These are phyloP conservation scores for Plicaturopsis crispa DNA, from an alignment of 768 basidiomycete species.

Conservation along the genomic window DNA sequence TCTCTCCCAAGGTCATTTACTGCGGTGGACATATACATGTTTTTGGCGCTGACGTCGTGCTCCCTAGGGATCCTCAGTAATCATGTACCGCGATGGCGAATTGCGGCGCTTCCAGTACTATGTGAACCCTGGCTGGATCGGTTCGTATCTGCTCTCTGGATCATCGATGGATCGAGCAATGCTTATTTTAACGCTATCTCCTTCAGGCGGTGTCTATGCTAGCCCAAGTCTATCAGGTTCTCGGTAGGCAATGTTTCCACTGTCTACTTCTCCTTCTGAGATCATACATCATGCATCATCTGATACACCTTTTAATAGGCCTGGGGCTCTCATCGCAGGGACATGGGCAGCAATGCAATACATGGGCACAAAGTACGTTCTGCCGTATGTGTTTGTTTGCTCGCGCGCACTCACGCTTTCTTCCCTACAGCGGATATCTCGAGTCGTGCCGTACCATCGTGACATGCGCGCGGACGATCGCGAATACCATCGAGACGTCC, in stretches of 20 bases:
- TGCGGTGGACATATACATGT: too few species aligned
- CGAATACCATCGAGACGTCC: constrained; percentile 51
- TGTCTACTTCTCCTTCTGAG: not conserved
- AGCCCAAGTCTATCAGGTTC: constrained; percentile 89
- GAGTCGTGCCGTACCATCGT: constrained; percentile 83
- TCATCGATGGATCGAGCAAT: too few species aligned
- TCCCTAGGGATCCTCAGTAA: constrained; percentile 88
- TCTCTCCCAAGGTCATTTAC: constrained; percentile 74
- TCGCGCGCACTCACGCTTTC: constrained; percentile 4
- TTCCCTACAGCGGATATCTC: constrained; percentile 65
- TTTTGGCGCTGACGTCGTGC: too few species aligned
- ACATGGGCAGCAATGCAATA: constrained; percentile 96
- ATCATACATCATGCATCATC: not conserved
- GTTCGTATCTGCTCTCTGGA: constrained; percentile 24
- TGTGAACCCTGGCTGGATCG: constrained; percentile 73
- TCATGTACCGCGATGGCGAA: constrained; percentile 84
- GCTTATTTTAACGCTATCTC: constrained; percentile 5
- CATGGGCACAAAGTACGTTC: constrained; percentile 73
- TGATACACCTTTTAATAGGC: constrained; percentile 33
- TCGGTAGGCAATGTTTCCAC: too few species aligned
- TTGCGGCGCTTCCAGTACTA: constrained; percentile 84
- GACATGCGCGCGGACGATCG: constrained; percentile 61
- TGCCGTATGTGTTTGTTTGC: not conserved
- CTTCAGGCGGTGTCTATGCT: constrained; percentile 77
- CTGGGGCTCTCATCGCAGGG: constrained; percentile 89